Base-by-base conservation (phyloP, 768 basidiomycete species). In the Hericium coralloides region DNA sequence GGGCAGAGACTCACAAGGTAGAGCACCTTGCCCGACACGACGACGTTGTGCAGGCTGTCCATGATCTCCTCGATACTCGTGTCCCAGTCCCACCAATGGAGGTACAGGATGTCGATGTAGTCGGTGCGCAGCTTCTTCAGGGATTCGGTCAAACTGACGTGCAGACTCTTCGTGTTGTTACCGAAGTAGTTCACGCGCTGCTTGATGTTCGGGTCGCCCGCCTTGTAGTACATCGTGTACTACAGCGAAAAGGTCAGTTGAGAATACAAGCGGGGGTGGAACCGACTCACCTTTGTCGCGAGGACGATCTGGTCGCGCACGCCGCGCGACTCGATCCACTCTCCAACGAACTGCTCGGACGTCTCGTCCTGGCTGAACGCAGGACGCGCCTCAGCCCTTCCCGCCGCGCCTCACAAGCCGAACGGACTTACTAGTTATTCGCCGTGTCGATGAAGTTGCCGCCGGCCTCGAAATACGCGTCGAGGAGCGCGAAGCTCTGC, bases 51-150 rank as follows among this genome's bases (percentile, higher is more conserved):
- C 7, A 85, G 68, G 8, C 71, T 66, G 41, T 74, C 73, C 80
- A 84, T 81, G 43, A 83, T 67, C 66, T 85, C 82, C 63, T 79
- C 76, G 49, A 84, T 70, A 15, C 71, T 70, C 10, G 79, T 80
- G 14, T 72, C 66, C 58, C 70, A 81, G 62, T 83, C 81, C 80
- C 80, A 79, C 67, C 69, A 76, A 53, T 77, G 74, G 79, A 49
- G 3, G 25, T 49, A 49, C 4, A 49, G 25, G 48, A 49, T 49
- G 25, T 49, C 48, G 48, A 49, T 75, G 56, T 78, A 78, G 3
- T 65, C 62, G 0, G 75, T 79, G 31, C 74, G 66, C 1, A 81
- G 70, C 60, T 76, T 77, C 68, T 74, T 74, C 58, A 81, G 67
- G 12, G 74, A 76, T 1, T 68, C 74, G 17, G 71, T 65, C 36